Evolutionary conservation across 768 basidiomycete genomes (phyloP), one percentile per base, ranked within the genome.

Genomic region (Baorangia bicolor): DNA sequence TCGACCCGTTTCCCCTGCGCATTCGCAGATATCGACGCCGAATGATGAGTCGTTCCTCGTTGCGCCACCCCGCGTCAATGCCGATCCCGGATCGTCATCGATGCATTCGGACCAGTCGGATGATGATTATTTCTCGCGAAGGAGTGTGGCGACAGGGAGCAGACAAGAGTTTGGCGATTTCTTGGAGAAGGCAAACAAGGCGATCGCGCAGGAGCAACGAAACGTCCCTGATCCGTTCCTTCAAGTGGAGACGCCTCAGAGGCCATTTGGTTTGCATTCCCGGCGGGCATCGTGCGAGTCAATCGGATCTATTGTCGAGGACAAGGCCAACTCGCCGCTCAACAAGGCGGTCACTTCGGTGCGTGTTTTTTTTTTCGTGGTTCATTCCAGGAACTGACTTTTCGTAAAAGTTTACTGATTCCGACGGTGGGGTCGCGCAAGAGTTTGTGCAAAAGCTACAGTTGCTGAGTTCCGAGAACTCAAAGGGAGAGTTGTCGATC

Each of bases 291-390:
- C 92, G 1, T 85, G 89, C n/a, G 94, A 96, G 64, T 94, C 92
- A 6, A 94, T 96, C 53, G 85, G 90, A 14, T 88, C 91, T 4
- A 93, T 96, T 50, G 88, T 93, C 30, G 92, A 94, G 59, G 94
- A 96, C 63, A 96, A 96, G 77, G 77, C 79, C 1, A 89, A 89
- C 59, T 94, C 94, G 23, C 94, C 94, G 12, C 76, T 96, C 56
- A 97, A 97, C 77, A 96, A 95, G 73, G 92, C 94, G 12, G 92
- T 93, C 64, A 88, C 88, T 50, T 88, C 92, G 56, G 91, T 93
- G 65, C 61, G 83, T 60, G 25, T 5, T 14, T 43, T 31, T 37
- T 25, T 11, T 27, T 14, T 2, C 11, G 10, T 18, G 16, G 35
- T 31, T 48, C 20, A 35, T 45, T 55, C 46, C 38, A 4, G 8